Evolutionary conservation across 371 early-diverging fungal species (phyloP), one percentile per base, ranked within the genome.

Genomic region (Mortierella sp.): DNA sequence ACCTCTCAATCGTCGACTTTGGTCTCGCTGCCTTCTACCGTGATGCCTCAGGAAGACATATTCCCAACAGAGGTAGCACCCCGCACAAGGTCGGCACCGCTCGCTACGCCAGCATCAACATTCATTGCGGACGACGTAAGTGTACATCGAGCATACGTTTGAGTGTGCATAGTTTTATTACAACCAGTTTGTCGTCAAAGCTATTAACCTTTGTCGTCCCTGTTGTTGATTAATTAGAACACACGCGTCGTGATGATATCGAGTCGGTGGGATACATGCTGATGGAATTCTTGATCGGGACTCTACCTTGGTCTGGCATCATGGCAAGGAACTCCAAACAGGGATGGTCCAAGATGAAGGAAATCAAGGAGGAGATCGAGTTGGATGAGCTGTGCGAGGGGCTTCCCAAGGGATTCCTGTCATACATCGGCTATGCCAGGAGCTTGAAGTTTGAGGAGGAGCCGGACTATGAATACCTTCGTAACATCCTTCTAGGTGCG

Each of bases 381-480:
- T 80, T 93, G 19, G 84, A 88, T 44, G 92, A 92, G 44, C 74
- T 94, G 24, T 93, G 92, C 78, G 88, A 89, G 10, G 94, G 93
- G 2, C 74, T 91, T 44, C 93, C 93, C 3, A 75, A 58, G 31
- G 94, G 92, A 0, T 88, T 94, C 34, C 78, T 92, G 84, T 88
- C 89, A 24, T 93, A 90, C 77, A 89, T 93, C 47, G 90, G 91
- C 2, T 99, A 99, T 83, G 93, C 96, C 4, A 90, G 98, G 72
- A 89, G 90, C 54, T 91, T 99, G 73, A 92, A 93, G 74, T 99
- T 98, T 84, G 95, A 96, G 60, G 97, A 99, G 78, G 91, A 94
- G 58, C 99, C 99, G 14, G 96, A 99, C 88, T 99, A 99, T 89
- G 94, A 95, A 50, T 88, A 90, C 73, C 75, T 93, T 45, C 88